Conservation (phyloP, 2,329 filamentous ascomycete species). For the Trichoderma sp. region DNA sequence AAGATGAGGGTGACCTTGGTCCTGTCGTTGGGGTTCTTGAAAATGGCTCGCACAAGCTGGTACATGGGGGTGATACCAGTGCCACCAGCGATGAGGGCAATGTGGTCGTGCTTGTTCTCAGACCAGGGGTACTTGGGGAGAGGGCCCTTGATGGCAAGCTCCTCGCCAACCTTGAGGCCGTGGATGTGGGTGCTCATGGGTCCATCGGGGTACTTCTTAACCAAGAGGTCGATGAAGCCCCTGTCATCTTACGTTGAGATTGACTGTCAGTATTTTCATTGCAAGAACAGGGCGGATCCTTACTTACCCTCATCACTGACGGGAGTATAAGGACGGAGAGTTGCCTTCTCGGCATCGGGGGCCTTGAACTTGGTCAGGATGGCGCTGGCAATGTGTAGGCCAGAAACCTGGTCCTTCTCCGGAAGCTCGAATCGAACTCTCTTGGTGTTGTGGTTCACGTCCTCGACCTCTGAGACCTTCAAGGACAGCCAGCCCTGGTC, state of each 20-base stretch:
- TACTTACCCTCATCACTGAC: conserved; percentile 74
- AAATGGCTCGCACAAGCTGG: conserved; percentile 87
- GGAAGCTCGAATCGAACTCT: conserved; percentile 83
- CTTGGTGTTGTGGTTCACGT: conserved; percentile 94
- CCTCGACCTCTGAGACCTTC: conserved; percentile 73
- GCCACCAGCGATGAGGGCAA: conserved; percentile 85
- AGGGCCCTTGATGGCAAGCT: conserved; percentile 89
- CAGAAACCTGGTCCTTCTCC: conserved; percentile 79
- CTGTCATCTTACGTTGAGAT: conserved; percentile 54
- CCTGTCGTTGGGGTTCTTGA: conserved; percentile 94
- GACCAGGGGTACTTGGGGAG: conserved; percentile 91
- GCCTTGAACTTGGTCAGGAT: conserved; percentile 90
- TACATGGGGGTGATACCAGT: conserved; percentile 98
- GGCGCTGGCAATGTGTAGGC: conserved; percentile 78
- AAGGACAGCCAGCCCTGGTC: conserved; percentile 87
- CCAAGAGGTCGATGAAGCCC: conserved; percentile 82
- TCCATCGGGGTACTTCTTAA: conserved; percentile 89
- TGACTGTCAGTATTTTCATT: not conserved
- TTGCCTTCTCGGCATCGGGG: conserved; percentile 77
- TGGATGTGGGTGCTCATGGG: conserved; percentile 91
- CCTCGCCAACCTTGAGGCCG: conserved; percentile 75
- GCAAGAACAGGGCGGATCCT: not conserved
- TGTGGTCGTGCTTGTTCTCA: conserved; percentile 89
- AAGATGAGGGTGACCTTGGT: conserved; percentile 96
- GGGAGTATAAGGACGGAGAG: conserved; percentile 90